Base-by-base conservation (phyloP, 2,329 filamentous ascomycete genomes). In the Paraconiothyrium brasiliense region DNA sequence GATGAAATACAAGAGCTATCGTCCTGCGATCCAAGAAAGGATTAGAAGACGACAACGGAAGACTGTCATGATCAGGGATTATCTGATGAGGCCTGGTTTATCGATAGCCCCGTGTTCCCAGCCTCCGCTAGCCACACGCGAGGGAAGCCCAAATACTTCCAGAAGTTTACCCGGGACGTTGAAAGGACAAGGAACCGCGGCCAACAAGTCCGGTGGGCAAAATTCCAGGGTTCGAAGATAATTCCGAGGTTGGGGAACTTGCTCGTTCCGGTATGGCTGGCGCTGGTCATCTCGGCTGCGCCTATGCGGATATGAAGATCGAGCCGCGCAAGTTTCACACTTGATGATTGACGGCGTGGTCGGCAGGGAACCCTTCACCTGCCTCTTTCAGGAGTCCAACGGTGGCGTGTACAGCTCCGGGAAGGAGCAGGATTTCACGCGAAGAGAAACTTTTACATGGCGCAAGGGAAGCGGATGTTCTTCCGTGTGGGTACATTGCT, bases 301-400 rank as follows among this genome's bases (percentile, higher is more conserved):
- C 20, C 52, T 55, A 34, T 24, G 34, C 39, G 52, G 43, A 32
- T 27, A 43, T 41, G 50, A 11, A 54, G 51, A 54, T 54, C 51
- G 37, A n/a, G 32, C 20, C 22, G 51, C 51, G 51, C 37, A 48
- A 37, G 54, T 56, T 56, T 56, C 54, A 56, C 43, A 13, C 16
- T 54, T 46, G 30, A 56, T 16, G 43, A 56, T 48, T 27, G 14
- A 56, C 54, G 54, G 43, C 20, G 20, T 8, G n/a, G 48, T 56
- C 11, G 54, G 22, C 54, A 35, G 43, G 30, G 43, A 47, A 37
- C 11, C 41, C 41, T 48, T 44, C n/a, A 47, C 41, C 41, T 47
- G 39, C 52, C 30, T 24, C 30, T 47, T 56, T 35, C 32, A 56
- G 54, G 34, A 20, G 20, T 39, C 54, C 54, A 56, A 56, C 43